Base-by-base conservation (phyloP, 2,329 filamentous ascomycete species). In the Sphaerulina vaccinii region DNA sequence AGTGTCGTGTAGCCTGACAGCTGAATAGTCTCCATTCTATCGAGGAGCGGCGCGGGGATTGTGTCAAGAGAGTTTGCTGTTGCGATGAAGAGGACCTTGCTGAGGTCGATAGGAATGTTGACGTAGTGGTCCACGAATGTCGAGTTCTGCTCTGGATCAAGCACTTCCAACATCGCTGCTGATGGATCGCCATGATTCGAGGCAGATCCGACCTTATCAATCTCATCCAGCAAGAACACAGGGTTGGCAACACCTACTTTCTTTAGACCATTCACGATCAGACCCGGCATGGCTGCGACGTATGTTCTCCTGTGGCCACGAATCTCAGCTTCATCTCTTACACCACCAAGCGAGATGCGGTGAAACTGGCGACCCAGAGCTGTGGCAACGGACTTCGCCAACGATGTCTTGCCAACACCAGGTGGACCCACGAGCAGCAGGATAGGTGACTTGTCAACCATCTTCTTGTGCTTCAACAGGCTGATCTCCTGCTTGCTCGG, bases 121-220 rank as follows among this genome's bases (percentile, higher is more conserved):
- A 99, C 83, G 69, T 97, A 99, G 73, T 99, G 93, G 67, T 99
- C 93, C 23, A 85, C 88, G 73, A 99, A 99, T 8, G 84, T 87
- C 71, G 95, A 82, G 67, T 99, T 99, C 73, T 99, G 93, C 70
- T 99, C 93, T 0, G 93, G 93, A 66, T 99, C 93, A 39, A 99
- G 79, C 9, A 99, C 93, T 71, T 99, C 93, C 11, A 99, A 83
- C 92, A 99, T 96, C 7, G 93, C 93, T 18, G 93, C 93, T 16
- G 90, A 95, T 3, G 93, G 93, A 65, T 99, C 93, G 35, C 93
- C 93, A 61, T 99, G 91, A 70, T 93, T 87, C 69, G 92, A 97
- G 29, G 89, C 85, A 53, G 85, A 84, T 57, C 91, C 90, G 56
- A 99, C 82, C 78, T 99, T 99, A 77, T 99, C 93, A 62, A 99